These are phyloP conservation scores for Boletus edulis DNA, from an alignment of 768 basidiomycete species.

Conservation along the genomic window DNA sequence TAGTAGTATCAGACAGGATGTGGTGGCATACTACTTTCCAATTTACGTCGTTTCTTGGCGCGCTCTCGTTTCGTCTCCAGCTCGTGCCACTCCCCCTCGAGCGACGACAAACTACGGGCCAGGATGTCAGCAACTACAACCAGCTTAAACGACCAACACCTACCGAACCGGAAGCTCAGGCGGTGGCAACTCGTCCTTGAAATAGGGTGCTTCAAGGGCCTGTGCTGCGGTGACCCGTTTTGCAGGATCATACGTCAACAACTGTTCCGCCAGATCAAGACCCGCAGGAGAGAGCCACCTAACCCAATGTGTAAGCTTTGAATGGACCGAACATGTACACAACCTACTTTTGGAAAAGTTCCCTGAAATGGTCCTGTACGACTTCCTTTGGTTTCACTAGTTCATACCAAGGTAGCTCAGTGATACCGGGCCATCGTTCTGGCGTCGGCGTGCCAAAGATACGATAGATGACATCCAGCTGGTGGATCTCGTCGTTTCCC, in stretches of 20 bases:
- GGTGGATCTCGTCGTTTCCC: conserved; percentile 96
- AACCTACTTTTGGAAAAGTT: conserved; percentile 78
- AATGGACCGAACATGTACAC: neutral
- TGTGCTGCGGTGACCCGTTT: conserved; percentile 74
- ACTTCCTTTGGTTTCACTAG: conserved; percentile 87
- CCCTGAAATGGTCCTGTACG: conserved; percentile 74
- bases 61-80: conserved; percentile 92
- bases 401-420: conserved; percentile 95
- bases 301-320: neutral
- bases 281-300: conserved; percentile 88
- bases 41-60: conserved; percentile 73
- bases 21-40: conserved; percentile 46
- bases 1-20: conserved; percentile 30
- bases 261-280: conserved; percentile 79
- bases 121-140: conserved; percentile 2
- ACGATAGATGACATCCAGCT: conserved; percentile 90
- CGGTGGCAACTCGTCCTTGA: conserved; percentile 72
- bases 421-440: conserved; percentile 79
- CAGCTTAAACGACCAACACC: conserved; percentile 28
- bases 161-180: conserved; percentile 78
- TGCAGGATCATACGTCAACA: conserved; percentile 80
- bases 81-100: conserved; percentile 98
- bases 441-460: conserved; percentile 86
- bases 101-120: conserved; percentile 57
- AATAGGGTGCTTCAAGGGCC: conserved; percentile 83